Conservation (phyloP, 2,329 filamentous ascomycete genomes). For the Chaetomiaceae sp. region DNA sequence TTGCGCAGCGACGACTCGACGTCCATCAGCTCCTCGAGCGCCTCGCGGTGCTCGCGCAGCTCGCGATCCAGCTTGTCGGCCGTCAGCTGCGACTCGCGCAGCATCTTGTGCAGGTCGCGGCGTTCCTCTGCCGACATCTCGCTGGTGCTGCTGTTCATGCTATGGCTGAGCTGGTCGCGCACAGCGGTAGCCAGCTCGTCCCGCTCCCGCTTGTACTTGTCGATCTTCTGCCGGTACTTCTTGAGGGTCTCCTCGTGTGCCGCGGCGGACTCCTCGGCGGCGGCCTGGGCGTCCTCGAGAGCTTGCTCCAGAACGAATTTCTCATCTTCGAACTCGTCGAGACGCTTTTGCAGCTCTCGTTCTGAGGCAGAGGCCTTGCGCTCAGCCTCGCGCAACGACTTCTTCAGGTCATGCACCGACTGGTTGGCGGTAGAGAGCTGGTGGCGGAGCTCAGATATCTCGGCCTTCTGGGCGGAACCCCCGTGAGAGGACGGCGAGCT, state of each 20-base stretch:
- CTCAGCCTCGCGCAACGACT: slow-evolving; percentile 48
- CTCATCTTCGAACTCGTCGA: slow-evolving; percentile 56
- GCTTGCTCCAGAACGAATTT: slow-evolving; percentile 55
- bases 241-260: slow-evolving; percentile 42
- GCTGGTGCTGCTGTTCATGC: slow-evolving; percentile 32
- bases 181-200: slow-evolving; percentile 35
- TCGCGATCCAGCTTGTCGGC: slow-evolving; percentile 68
- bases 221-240: slow-evolving; percentile 46
- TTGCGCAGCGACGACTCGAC: slow-evolving; percentile 58
- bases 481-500: slow-evolving; percentile 44
- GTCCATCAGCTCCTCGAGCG: slow-evolving; percentile 52
- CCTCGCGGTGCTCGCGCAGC: slow-evolving; percentile 63
- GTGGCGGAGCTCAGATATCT: slow-evolving; percentile 54
- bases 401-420: slow-evolving; percentile 51
- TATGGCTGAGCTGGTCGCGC: slow-evolving; percentile 30
- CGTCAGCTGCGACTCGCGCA: slow-evolving; percentile 60
- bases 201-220: slow-evolving; percentile 48
- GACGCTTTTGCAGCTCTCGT: slow-evolving; percentile 49
- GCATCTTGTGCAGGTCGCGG: slow-evolving; percentile 55
- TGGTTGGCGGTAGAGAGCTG: slow-evolving; percentile 59
- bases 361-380: slow-evolving; percentile 39
- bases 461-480: slow-evolving; percentile 51
- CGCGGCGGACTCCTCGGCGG: slow-evolving; percentile 44
- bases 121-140: slow-evolving; percentile 50
- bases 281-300: slow-evolving; percentile 50